These are phyloP conservation scores for Parastagonospora nodorum DNA, from an alignment of 2,329 filamentous ascomycete species.

Conservation along the genomic window DNA sequence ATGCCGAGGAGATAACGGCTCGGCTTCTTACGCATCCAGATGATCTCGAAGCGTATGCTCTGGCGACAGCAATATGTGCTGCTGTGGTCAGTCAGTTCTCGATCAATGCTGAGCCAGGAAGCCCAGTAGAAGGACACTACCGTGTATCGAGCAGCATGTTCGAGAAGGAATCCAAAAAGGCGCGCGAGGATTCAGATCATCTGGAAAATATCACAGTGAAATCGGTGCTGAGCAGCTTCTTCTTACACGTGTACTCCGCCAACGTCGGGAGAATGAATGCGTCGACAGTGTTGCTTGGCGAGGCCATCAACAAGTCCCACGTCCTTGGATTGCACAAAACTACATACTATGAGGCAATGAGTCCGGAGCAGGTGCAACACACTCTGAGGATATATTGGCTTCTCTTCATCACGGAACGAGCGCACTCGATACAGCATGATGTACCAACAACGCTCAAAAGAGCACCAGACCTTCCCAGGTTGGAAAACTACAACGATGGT, in stretches of 20 bases:
- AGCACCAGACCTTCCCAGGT: constrained; percentile 30
- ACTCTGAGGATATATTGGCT: constrained; percentile 42
- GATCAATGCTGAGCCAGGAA: constrained; percentile 36
- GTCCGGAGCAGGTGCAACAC: constrained; percentile 33
- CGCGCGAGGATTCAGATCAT: constrained; percentile 36
- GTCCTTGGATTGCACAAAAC: constrained; percentile 38
- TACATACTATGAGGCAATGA: constrained; percentile 31
- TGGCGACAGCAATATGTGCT: constrained; percentile 41
- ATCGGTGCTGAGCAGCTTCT: constrained; percentile 39
- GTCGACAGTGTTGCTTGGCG: constrained; percentile 39
- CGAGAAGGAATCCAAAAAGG: constrained; percentile 34
- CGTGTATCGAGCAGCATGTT: constrained; percentile 37
- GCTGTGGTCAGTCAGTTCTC: constrained; percentile 44
- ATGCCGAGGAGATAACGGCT: constrained; percentile 38
- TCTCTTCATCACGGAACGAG: constrained; percentile 43
- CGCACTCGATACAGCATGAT: constrained; percentile 44
- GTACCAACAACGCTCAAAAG: constrained; percentile 40
- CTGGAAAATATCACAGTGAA: constrained; percentile 37
- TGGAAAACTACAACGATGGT: constrained; percentile 39
- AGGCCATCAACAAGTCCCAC: constrained; percentile 42
- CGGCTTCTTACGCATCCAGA: constrained; percentile 38
- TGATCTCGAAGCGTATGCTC: constrained; percentile 38
- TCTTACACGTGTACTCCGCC: constrained; percentile 42
- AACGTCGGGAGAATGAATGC: constrained; percentile 42
- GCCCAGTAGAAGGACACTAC: constrained; percentile 39